Evolutionary conservation across 176 grass and related monocot species (phyloP), one percentile per base, ranked within the genome.

Genomic region (Rhynchospora tenuis): DNA sequence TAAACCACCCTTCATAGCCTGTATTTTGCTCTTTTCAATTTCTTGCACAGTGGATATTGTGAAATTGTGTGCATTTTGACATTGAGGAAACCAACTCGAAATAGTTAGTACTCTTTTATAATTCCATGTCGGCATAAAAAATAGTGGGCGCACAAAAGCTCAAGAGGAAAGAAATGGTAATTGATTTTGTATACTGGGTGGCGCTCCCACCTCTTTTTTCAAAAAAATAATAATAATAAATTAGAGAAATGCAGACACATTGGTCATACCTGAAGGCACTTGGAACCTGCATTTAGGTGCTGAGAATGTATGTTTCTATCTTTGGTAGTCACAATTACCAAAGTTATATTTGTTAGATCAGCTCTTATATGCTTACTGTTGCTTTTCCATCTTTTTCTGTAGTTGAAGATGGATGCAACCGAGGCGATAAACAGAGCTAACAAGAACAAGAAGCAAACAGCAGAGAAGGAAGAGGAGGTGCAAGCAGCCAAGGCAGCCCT

Each of bases 401-500:
- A 93, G 94, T 78, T 75, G 82, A 92, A 89, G 80, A 83, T 84
- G 79, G 96, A 99, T 67, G 89, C 87, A 1, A 82, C 87, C 14
- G 91, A 91, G 77, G 74, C 92, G 60, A 95, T 95, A 69, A 87
- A 86, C 54, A 92, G 93, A 83, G 93, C 96, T 17, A 87, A 99
- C 2, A 88, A 98, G 85, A 95, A 89, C 2, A 95, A 95, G 80
- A 84, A 83, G 78, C 87, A 87, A 85, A 9, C 81, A 68, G 86
- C 89, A 2, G 91, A 88, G 44, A 98, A 93, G 85, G 92, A 95
- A 45, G 78, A 43, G 38, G 91, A 95, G 64, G 93, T 99, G 72
- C 91, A 99, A 90, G 91, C 94, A 65, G 91, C 96, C 58, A 99
- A 93, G 88, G 79, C n/a, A 82, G 64, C 86, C 9, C 88, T 91